phyloP scores from a whole-genome alignment of 805 yeast genomes.

The Kurtzmaniella fragi region DNA sequence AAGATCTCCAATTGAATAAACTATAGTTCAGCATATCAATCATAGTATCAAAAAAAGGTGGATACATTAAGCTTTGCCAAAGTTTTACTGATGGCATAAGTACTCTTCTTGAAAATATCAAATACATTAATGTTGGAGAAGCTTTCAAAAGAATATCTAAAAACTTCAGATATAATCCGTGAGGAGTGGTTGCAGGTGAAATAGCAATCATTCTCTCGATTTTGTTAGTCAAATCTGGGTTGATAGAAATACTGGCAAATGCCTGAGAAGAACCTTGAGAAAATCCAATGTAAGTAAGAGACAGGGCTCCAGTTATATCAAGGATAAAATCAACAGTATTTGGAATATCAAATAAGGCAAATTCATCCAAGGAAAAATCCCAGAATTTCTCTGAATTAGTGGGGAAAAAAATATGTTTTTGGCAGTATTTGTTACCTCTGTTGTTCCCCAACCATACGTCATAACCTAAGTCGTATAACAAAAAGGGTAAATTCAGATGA shows the following conservation, averaged over 20 bases:
- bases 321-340: constrained; percentile 72
- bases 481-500: constrained; percentile 56
- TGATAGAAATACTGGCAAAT: constrained; percentile 70
- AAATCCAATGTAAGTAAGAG: constrained; percentile 76
- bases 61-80: constrained; percentile 77
- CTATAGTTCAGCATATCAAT: constrained; percentile 67
- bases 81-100: constrained; percentile 72
- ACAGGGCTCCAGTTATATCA: constrained; percentile 31
- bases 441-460: constrained; percentile 86
- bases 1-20: constrained; percentile 76
- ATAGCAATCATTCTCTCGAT: constrained; percentile 66
- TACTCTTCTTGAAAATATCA: constrained; percentile 69
- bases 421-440: constrained; percentile 73
- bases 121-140: constrained; percentile 66
- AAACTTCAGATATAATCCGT: constrained; percentile 70
- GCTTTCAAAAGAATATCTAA: constrained; percentile 72
- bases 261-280: constrained; percentile 95
- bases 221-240: constrained; percentile 55
- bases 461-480: constrained; percentile 73
- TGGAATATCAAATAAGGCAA: constrained; percentile 88
- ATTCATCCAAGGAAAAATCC: constrained; percentile 89
- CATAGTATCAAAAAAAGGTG: constrained; percentile 64
- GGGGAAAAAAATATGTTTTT: constrained; percentile 51
- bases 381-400: constrained; percentile 55
- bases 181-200: constrained; percentile 93